Conservation (phyloP, 495 filamentous ascomycete species). For the Terfezia boudieri region DNA sequence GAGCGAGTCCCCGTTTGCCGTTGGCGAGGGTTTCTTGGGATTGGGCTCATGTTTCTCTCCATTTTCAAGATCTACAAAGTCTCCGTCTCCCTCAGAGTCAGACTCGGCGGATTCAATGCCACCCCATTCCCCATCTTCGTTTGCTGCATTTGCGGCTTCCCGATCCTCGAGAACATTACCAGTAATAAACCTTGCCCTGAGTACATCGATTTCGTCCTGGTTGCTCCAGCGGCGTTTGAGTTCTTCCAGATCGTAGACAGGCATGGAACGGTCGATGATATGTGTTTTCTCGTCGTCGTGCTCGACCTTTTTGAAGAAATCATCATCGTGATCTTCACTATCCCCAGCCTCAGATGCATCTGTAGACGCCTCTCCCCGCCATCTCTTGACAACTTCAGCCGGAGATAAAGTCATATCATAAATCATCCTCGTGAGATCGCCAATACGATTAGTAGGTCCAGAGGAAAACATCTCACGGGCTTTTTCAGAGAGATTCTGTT, state of each 20-base stretch:
- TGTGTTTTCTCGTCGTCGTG: slow-evolving; percentile 36
- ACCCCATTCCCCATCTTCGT: slow-evolving; percentile 28
- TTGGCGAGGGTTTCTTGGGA: not conserved
- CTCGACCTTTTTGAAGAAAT: slow-evolving; percentile 63
- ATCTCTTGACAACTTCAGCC: slow-evolving; percentile 48
- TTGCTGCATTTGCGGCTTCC: slow-evolving; percentile 21
- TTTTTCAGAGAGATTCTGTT: slow-evolving; percentile 58
- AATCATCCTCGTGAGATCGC: slow-evolving; percentile 63
- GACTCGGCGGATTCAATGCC: slow-evolving; percentile 24
- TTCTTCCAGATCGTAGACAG: slow-evolving; percentile 54
- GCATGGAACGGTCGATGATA: slow-evolving; percentile 53
- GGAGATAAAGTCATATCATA: slow-evolving; percentile 66
- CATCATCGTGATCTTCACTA: slow-evolving; percentile 33
- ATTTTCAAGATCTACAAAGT: slow-evolving; percentile 72
- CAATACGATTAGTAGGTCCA: slow-evolving; percentile 44
- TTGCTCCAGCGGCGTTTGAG: slow-evolving; percentile 71
- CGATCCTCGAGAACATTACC: slow-evolving; percentile 33
- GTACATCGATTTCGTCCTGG: slow-evolving; percentile 47
- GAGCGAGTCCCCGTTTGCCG: slow-evolving; percentile 25
- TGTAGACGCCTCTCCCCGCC: slow-evolving; percentile 41
- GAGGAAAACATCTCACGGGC: slow-evolving; percentile 48
- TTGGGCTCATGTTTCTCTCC: slow-evolving; percentile 32
- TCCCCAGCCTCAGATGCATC: slow-evolving; percentile 14
- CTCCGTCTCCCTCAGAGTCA: slow-evolving; percentile 63
- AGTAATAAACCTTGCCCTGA: slow-evolving; percentile 52